Evolutionary conservation across 805 yeast genomes (phyloP).

Genomic region (Candida easanensis): DNA sequence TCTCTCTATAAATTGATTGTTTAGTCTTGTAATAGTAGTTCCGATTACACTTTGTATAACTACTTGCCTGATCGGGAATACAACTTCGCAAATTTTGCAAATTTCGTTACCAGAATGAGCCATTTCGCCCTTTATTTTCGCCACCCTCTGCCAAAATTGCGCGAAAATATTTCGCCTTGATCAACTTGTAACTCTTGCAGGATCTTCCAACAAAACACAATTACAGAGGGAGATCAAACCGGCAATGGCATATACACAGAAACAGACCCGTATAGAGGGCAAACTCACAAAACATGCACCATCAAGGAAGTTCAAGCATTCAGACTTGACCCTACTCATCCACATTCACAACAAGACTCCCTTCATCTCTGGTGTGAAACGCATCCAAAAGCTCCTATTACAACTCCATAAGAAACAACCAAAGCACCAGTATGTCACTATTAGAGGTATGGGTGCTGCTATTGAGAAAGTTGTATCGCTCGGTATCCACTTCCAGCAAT

Average conservation of each 20-base stretch:
- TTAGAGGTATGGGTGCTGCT: constrained; percentile 77
- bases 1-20: no score
- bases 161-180: no score
- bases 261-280: constrained; percentile 27
- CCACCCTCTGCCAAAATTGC: no score
- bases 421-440: constrained; percentile 44
- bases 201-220: no score
- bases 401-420: constrained; percentile 43
- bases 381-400: constrained; percentile 50
- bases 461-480: constrained; percentile 61
- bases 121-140: no score
- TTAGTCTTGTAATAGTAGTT: no score
- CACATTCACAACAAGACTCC: constrained; percentile 68
- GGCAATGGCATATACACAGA: constrained; percentile 1
- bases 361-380: constrained; percentile 67
- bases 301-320: constrained; percentile 40
- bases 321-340: constrained; percentile 46
- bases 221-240: no score
- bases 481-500: constrained; percentile 55
- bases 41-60: no score
- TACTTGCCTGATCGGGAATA: no score
- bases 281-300: constrained; percentile 54
- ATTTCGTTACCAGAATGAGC: no score
- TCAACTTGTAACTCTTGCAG: no score
- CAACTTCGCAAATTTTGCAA: no score